A percentile compares a stretch with the other conserved stretches of the same genome.
These are phyloP conservation scores for Tulasnella sp. DNA, from an alignment of 768 basidiomycete species.

Conservation along the genomic window DNA sequence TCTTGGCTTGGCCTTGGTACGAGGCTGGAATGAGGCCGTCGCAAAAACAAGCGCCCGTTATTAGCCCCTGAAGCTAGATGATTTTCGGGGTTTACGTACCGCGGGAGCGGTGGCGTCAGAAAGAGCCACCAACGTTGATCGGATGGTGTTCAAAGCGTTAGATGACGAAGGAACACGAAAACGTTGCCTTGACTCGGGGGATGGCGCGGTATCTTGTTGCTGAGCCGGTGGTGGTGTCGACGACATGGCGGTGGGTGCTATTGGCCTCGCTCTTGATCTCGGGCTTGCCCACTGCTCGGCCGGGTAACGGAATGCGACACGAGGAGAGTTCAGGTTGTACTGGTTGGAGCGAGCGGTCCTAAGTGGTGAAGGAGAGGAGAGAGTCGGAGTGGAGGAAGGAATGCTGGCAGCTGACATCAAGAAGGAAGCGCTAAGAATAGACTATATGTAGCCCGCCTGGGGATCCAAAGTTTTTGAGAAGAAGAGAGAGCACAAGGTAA, in stretches of 20 bases:
- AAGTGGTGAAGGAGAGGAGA: background rate
- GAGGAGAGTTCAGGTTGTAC: background rate
- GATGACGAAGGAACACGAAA: constrained; percentile 2
- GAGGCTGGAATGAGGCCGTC: background rate
- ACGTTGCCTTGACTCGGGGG: background rate
- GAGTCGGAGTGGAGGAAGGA: background rate
- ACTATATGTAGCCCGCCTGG: background rate
- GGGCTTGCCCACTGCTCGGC: background rate
- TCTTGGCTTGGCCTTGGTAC: background rate
- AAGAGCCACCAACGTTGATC: background rate
- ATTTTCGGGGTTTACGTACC: constrained; percentile 4
- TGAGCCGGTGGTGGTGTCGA: background rate
- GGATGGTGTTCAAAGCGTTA: background rate
- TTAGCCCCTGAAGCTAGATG: background rate
- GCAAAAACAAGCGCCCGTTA: background rate
- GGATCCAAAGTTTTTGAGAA: background rate
- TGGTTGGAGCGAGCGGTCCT: background rate
- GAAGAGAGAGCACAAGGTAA: constrained; percentile 8
- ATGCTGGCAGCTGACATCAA: background rate
- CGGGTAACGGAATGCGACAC: background rate
- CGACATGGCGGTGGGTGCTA: background rate
- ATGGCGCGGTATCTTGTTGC: background rate
- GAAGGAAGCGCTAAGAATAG: background rate
- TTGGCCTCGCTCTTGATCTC: background rate
- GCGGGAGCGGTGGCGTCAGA: constrained; percentile 10